These are phyloP conservation scores for Pseudopyrenochaeta lycopersici DNA, from an alignment of 2,329 filamentous ascomycete genomes.

Conservation along the genomic window DNA sequence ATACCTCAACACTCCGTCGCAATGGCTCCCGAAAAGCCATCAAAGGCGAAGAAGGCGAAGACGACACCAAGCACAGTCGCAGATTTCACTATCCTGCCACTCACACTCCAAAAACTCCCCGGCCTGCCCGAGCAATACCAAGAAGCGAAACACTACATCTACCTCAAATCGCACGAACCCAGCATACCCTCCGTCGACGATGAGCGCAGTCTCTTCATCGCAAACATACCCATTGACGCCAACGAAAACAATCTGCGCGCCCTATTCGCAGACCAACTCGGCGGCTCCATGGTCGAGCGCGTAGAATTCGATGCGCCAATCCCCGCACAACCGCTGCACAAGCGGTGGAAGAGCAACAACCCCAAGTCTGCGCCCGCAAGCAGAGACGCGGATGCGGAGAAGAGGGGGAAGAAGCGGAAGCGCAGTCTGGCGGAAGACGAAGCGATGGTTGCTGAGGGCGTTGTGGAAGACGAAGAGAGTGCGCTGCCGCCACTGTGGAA, in stretches of 20 bases:
- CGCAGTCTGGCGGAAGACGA: slow-evolving; percentile 41
- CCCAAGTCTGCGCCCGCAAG: slow-evolving; percentile 16
- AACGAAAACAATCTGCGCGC: slow-evolving; percentile 79
- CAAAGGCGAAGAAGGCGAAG: slow-evolving; percentile 24
- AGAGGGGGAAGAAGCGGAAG: slow-evolving; percentile 65
- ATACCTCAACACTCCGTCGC: slow-evolving; percentile 3
- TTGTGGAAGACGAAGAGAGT: slow-evolving; percentile 65
- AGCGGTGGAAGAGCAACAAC: slow-evolving; percentile 48
- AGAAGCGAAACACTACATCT: slow-evolving; percentile 78
- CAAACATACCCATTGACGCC: slow-evolving; percentile 86
- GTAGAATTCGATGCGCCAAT: slow-evolving; percentile 72
- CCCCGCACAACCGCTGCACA: slow-evolving; percentile 56
- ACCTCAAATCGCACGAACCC: slow-evolving; percentile 83
- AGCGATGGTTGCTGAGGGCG: slow-evolving; percentile 48
- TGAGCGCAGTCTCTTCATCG: slow-evolving; percentile 85
- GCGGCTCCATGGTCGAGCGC: slow-evolving; percentile 78
- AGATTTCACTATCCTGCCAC: slow-evolving; percentile 74
- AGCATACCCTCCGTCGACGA: slow-evolving; percentile 69
- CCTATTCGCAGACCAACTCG: slow-evolving; percentile 77
- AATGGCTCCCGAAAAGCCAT: slow-evolving; percentile 29
- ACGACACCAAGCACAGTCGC: slow-evolving; percentile 50
- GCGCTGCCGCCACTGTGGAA: slow-evolving; percentile 78
- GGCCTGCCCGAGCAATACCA: slow-evolving; percentile 59
- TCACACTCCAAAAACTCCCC: slow-evolving; percentile 61
- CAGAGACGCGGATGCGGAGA: slow-evolving; percentile 42